Evolutionary conservation across 371 early-diverging fungal genomes (phyloP), one percentile per base, ranked within the genome.

Genomic region (Dichotomocladium elegans): DNA sequence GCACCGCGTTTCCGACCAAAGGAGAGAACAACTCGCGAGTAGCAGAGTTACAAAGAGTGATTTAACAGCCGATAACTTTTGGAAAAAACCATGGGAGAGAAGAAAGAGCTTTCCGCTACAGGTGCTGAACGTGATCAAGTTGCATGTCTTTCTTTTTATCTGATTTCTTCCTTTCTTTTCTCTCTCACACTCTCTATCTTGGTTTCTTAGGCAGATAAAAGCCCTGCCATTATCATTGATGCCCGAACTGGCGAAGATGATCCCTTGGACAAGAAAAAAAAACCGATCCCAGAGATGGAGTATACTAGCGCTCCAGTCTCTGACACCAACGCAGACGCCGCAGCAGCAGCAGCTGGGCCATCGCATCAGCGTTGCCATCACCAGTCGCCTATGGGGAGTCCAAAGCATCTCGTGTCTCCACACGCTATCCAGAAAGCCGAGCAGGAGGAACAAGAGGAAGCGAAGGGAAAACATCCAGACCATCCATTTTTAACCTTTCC

Each of bases 341-440:
- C 47, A 28, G 2, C 31, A 25, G 4, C 5, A 27, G 46, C 11
- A 14, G 14, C 21, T 37, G 37, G 37, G 21, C n/a, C n/a, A n/a
- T n/a, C n/a, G n/a, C n/a, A n/a, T n/a, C n/a, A 37, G 37, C 17
- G 21, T n/a, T n/a, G 21, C 37, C n/a, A 37, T 21, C 4, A 37
- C 21, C 17, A n/a, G 21, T 15, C 37, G 21, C 21, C 37, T 15
- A 30, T 10, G 21, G 31, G 12, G 14, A 41, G 41, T 26, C 51
- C 43, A 19, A 51, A 57, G 2, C 75, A 74, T 43, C 60, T 74
- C 5, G 73, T 76, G 30, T 70, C 77, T n/a, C 69, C 73, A 11
- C 69, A 70, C 51, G 77, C 73, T 5, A 72, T 76, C 42, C 61
- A 64, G 17, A 60, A 63, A 51, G 77, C 73, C n/a, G 58, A 72